A percentile compares a stretch with the other conserved stretches of the same genome.
Evolutionary conservation across 768 basidiomycete species (phyloP).

Genomic region (Boletus bicolor): DNA sequence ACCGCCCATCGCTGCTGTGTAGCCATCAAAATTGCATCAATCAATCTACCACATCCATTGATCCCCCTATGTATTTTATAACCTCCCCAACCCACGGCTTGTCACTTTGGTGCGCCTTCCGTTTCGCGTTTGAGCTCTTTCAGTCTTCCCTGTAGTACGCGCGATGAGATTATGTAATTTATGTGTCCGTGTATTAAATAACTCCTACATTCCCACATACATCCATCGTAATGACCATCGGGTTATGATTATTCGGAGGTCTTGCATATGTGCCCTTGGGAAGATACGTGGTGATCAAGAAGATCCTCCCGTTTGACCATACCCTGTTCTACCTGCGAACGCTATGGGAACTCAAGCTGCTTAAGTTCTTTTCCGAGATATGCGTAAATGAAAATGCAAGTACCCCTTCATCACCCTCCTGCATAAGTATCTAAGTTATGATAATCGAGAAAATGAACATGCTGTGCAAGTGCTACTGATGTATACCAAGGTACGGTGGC

Average conservation of each 20-base stretch:
- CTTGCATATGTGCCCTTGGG: constrained; percentile 73
- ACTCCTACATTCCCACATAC: no score
- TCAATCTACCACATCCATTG: neutral
- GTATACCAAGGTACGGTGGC: constrained; percentile 59
- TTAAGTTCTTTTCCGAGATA: constrained; percentile 78
- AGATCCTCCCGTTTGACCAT: constrained; percentile 92
- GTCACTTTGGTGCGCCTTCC: neutral
- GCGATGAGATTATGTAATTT: no score
- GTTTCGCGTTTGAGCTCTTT: neutral
- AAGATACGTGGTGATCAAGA: constrained; percentile 91
- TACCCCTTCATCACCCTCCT: neutral
- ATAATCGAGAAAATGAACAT: no score
- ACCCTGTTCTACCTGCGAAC: constrained; percentile 88
- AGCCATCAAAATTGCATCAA: constrained; percentile 13
- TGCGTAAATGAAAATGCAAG: constrained; percentile 79
- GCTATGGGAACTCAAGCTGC: constrained; percentile 85
- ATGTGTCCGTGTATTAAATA: no score
- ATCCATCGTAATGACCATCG: no score
- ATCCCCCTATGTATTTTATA: constrained; percentile 1
- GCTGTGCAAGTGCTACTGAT: constrained; percentile 30
- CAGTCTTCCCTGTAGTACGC: no score
- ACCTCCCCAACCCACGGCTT: neutral
- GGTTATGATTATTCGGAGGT: constrained; percentile 55
- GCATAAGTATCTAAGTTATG: neutral
- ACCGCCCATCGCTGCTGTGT: constrained; percentile 1